phyloP scores from a whole-genome alignment of 2,329 filamentous ascomycete species.

The Aspergillus proliferans region DNA sequence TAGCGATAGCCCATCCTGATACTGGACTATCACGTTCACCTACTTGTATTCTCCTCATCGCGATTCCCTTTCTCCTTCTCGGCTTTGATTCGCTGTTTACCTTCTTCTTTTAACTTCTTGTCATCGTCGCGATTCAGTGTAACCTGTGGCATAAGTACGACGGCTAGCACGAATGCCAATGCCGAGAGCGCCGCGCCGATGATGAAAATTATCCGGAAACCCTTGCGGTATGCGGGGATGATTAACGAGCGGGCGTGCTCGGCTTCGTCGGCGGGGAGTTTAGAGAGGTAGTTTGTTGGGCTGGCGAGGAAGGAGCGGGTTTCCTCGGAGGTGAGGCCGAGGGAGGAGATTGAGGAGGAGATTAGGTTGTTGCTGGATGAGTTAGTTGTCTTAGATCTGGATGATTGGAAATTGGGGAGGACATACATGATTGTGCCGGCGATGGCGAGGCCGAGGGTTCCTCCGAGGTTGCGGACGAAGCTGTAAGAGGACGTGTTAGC shows the following conservation, averaged over 20 bases:
- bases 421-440: conserved; percentile 37
- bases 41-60: conserved; percentile 8
- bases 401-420: background rate
- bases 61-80: conserved; percentile 7
- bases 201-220: conserved; percentile 37
- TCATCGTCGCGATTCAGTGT: conserved; percentile 23
- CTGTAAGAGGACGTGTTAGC: conserved; percentile 16
- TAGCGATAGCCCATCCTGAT: too few relatives aligned
- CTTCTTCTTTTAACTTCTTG: conserved; percentile 25
- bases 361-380: conserved; percentile 25
- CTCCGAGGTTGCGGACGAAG: conserved; percentile 38
- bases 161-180: conserved; percentile 28
- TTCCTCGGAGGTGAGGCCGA: conserved; percentile 16
- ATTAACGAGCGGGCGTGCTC: conserved; percentile 22
- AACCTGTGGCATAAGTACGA: conserved; percentile 34
- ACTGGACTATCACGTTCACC: background rate
- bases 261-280: conserved; percentile 17
- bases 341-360: conserved; percentile 17
- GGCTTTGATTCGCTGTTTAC: conserved; percentile 11
- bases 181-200: conserved; percentile 32
- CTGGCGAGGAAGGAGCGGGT: conserved; percentile 24
- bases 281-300: conserved; percentile 24
- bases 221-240: conserved; percentile 31
- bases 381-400: background rate
- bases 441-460: conserved; percentile 36